Evolutionary conservation across 2,329 filamentous ascomycete species (phyloP), one percentile per base, ranked within the genome.

Genomic region (Fusarium mangiferae): DNA sequence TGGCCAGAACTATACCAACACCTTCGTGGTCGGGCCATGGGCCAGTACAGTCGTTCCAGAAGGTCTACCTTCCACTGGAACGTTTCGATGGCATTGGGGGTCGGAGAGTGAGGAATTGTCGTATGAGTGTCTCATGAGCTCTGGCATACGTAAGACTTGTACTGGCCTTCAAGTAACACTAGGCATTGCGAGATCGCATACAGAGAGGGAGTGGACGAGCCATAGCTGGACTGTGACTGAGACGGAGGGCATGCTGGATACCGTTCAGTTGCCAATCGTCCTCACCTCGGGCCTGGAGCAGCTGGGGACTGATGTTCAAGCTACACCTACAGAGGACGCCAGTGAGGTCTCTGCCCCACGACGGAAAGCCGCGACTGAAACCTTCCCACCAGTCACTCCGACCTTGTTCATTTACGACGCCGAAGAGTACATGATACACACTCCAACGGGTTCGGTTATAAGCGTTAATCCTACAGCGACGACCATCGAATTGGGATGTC

Each of bases 11-110:
- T 11, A 33, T 4, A 65, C 38, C 36, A 57, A 66, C 18, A 66
- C 63, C 5, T 35, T 66, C 14, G 42, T 68, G 6, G 22, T 68
- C 3, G 65, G 65, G 6, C 62, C 65, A 18, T 68, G 65, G 62
- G 28, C 30, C 17, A 58, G 48, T 22, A 61, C 44, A 14, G 30
- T 56, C 7, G 35, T 68, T 13, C 30, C 45, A 33, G 15, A 44
- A 7, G 65, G 62, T 5, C 14, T 45, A 4, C 49, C 62, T 7
- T 41, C 41, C 7, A 67, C 35, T 4, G 65, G 65, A 12, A 42
- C 30, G 12, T 67, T 67, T 28, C 46, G 41, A 9, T 67, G 35
- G 46, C 3, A 3, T 24, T 28, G 2, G 3, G 51, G 28, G 6
- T 2, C 17, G 13, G 51, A 54, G 13, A 28, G 18, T 20, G 33